A percentile compares a stretch with the other conserved stretches of the same genome.
Conservation (phyloP, 2,329 filamentous ascomycete species). For the Sclerotinia trifoliorum region DNA sequence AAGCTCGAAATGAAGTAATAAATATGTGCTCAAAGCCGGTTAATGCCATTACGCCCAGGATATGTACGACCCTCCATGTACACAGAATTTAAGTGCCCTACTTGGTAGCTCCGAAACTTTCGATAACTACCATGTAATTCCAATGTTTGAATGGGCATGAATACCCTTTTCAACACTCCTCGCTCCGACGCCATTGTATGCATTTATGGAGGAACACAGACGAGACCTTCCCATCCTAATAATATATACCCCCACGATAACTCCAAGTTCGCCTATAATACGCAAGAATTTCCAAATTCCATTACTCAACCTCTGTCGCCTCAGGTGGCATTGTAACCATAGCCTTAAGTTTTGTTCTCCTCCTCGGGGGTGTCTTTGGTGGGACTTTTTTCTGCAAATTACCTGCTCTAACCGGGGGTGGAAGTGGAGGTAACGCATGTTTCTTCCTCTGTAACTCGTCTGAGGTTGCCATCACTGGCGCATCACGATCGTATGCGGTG, state of each 20-base stretch:
- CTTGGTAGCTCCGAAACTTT: background rate
- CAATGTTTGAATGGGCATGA: background rate
- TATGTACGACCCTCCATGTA: background rate
- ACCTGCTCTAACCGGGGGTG: slow-evolving; percentile 31
- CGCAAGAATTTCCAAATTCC: background rate
- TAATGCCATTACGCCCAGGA: background rate
- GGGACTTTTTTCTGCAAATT: slow-evolving; percentile 37
- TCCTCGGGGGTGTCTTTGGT: slow-evolving; percentile 39
- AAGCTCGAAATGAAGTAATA: background rate
- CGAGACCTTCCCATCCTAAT: background rate
- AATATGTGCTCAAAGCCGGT: background rate
- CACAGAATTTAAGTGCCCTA: background rate
- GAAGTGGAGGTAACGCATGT: slow-evolving; percentile 35
- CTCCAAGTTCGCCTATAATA: slow-evolving; percentile 3
- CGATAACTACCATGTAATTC: background rate
- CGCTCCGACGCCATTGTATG: slow-evolving; percentile 16
- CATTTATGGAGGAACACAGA: background rate
- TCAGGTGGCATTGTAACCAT: slow-evolving; percentile 20
- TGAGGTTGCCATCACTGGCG: slow-evolving; percentile 13
- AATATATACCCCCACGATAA: slow-evolving; percentile 8
- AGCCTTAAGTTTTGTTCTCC: slow-evolving; percentile 38
- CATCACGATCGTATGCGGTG: slow-evolving; percentile 33
- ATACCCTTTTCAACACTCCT: background rate
- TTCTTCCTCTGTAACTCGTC: slow-evolving; percentile 27
- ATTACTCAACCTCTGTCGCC: slow-evolving; percentile 16